Conservation (phyloP, 2,329 filamentous ascomycete genomes). For the Diaporthe sp. region DNA sequence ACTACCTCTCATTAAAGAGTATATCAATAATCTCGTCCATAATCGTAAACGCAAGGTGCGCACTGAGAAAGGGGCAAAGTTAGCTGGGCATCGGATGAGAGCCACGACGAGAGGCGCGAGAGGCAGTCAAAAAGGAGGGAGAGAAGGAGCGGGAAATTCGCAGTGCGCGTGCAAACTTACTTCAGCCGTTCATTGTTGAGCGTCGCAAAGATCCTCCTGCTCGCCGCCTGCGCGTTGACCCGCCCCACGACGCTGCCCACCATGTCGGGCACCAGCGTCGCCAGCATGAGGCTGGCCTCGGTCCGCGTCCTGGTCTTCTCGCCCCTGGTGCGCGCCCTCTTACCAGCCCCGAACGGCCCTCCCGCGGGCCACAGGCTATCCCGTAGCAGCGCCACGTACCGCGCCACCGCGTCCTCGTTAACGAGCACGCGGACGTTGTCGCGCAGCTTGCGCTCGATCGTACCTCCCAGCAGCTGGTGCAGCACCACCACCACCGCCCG, state of each 20-base stretch:
- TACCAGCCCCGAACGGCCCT: slow-evolving; percentile 51
- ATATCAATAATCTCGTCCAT: slow-evolving; percentile 78
- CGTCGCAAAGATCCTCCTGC: slow-evolving; percentile 88
- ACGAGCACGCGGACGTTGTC: slow-evolving; percentile 82
- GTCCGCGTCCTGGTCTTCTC: slow-evolving; percentile 86
- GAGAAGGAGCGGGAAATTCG: not conserved
- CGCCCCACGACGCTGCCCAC: slow-evolving; percentile 94
- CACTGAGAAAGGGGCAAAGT: slow-evolving; percentile 54
- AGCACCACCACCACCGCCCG: slow-evolving; percentile 96
- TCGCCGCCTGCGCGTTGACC: slow-evolving; percentile 90
- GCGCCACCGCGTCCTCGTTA: slow-evolving; percentile 83
- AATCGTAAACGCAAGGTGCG: slow-evolving; percentile 78
- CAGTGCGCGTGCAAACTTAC: slow-evolving; percentile 63
- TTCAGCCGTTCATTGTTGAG: slow-evolving; percentile 93
- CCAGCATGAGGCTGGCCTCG: slow-evolving; percentile 90
- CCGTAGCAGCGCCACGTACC: slow-evolving; percentile 80
- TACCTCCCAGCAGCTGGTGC: slow-evolving; percentile 94
- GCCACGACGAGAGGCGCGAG: not conserved
- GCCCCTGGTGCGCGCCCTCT: slow-evolving; percentile 70
- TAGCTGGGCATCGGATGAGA: slow-evolving; percentile 12
- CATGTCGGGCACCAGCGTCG: slow-evolving; percentile 90
- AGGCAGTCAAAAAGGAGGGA: too few species aligned
- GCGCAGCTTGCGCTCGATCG: slow-evolving; percentile 94
- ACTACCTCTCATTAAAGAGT: slow-evolving; percentile 66
- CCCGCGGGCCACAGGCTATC: slow-evolving; percentile 88